These are phyloP conservation scores for Vitis cinerea DNA, from an alignment of 164 flowering plant genomes.

Conservation along the genomic window DNA sequence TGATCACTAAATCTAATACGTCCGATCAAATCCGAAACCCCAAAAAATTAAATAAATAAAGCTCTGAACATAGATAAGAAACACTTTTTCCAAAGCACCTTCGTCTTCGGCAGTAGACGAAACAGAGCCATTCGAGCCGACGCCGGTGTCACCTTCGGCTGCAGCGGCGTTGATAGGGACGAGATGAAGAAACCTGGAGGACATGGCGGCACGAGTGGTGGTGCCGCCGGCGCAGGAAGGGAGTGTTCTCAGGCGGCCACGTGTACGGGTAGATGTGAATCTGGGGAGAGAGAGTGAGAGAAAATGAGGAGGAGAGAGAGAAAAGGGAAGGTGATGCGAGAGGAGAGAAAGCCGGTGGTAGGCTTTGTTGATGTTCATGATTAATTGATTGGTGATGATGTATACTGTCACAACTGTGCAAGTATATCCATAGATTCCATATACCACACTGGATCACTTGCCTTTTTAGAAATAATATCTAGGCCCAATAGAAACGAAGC, in stretches of 20 bases:
- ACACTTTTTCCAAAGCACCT: neutral
- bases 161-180: constrained; percentile 33
- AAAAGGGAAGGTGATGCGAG: constrained; percentile 22
- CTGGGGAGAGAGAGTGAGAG: constrained; percentile 14
- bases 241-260: constrained; percentile 20
- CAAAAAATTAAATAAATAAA: too few species aligned
- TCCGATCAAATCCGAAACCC: too few species aligned
- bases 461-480: too few species aligned
- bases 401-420: too few species aligned
- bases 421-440: too few species aligned
- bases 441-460: too few species aligned
- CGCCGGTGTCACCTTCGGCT: constrained; percentile 43
- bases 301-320: constrained; percentile 16
- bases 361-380: constrained; percentile 57
- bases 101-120: constrained; percentile 21
- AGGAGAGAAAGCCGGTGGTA: constrained; percentile 48
- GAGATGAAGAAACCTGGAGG: constrained; percentile 35
- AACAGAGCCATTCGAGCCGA: constrained; percentile 35
- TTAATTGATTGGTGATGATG: neutral
- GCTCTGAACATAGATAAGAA: too few species aligned
- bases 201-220: constrained; percentile 11
- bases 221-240: constrained; percentile 7
- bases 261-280: constrained; percentile 11
- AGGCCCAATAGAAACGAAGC: too few species aligned
- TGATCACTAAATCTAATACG: too few species aligned